Conservation (phyloP, 164 flowering plant species). For the Saururus chinensis region DNA sequence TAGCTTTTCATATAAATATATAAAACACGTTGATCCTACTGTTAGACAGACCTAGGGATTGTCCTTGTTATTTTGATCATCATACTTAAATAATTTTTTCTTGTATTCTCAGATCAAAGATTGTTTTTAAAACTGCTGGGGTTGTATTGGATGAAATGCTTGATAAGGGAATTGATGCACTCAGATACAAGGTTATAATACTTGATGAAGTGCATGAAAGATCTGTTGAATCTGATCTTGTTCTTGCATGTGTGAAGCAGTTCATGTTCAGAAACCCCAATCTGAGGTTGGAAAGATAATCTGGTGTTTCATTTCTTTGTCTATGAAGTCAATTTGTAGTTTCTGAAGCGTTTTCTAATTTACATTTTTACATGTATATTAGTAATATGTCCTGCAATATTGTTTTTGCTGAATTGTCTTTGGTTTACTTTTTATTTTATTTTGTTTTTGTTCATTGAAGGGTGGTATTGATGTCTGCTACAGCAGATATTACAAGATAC, state of each 20-base stretch:
- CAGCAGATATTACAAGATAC: constrained; percentile 79
- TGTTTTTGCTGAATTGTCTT: neutral
- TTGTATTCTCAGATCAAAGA: constrained; percentile 48
- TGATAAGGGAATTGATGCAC: constrained; percentile 76
- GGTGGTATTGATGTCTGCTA: constrained; percentile 98
- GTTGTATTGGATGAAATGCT: constrained; percentile 95
- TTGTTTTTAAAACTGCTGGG: constrained; percentile 94
- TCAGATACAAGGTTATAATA: constrained; percentile 75
- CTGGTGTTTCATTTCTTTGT: neutral
- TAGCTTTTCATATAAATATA: no score
- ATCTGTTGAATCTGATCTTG: constrained; percentile 97
- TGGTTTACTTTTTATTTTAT: neutral
- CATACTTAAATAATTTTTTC: no score
- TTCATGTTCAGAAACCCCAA: constrained; percentile 56
- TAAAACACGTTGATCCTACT: neutral
- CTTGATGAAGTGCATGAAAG: constrained; percentile 99
- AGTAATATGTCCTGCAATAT: no score
- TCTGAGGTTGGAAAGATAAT: constrained; percentile 41
- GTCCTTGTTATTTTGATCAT: no score
- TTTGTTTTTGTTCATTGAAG: constrained; percentile 18
- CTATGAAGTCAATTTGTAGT: neutral
- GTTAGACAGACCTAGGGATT: neutral
- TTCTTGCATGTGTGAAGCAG: constrained; percentile 93
- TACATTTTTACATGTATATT: no score
- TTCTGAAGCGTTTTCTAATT: no score